Evolutionary conservation across 2,329 filamentous ascomycete species (phyloP).

Genomic region (Aureobasidium uvarum): DNA sequence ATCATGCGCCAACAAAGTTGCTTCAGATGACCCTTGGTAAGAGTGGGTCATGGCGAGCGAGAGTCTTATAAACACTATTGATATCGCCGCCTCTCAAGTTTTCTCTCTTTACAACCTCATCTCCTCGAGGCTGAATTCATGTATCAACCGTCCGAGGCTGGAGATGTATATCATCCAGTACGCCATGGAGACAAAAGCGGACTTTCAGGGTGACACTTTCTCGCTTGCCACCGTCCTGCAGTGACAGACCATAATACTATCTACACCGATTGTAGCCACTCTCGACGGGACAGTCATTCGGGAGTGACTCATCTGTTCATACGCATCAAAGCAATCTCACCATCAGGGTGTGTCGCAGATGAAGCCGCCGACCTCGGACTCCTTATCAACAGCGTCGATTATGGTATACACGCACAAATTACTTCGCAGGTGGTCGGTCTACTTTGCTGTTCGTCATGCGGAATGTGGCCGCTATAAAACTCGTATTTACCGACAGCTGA

Average conservation of each 20-base stretch:
- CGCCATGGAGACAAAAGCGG: background rate
- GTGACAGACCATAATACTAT: background rate
- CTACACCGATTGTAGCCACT: background rate
- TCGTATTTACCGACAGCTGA: conserved; percentile 12
- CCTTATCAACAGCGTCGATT: background rate
- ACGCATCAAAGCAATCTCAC: background rate
- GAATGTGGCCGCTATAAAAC: background rate
- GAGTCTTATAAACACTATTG: background rate
- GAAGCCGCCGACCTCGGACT: background rate
- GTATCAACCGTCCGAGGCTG: background rate
- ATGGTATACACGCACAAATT: background rate
- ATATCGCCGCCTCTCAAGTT: background rate
- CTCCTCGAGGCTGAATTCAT: background rate
- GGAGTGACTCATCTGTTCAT: background rate
- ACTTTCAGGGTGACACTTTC: background rate
- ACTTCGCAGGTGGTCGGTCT: background rate
- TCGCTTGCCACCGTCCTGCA: background rate
- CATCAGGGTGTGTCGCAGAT: conserved; percentile 4
- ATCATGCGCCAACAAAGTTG: background rate
- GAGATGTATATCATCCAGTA: background rate
- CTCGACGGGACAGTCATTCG: background rate
- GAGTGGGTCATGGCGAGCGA: background rate
- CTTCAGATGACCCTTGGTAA: background rate
- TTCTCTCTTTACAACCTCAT: background rate
- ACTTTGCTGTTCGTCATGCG: background rate